These are phyloP conservation scores for Eutrema heterophyllum DNA, from an alignment of 345 rosid species.

Conservation along the genomic window DNA sequence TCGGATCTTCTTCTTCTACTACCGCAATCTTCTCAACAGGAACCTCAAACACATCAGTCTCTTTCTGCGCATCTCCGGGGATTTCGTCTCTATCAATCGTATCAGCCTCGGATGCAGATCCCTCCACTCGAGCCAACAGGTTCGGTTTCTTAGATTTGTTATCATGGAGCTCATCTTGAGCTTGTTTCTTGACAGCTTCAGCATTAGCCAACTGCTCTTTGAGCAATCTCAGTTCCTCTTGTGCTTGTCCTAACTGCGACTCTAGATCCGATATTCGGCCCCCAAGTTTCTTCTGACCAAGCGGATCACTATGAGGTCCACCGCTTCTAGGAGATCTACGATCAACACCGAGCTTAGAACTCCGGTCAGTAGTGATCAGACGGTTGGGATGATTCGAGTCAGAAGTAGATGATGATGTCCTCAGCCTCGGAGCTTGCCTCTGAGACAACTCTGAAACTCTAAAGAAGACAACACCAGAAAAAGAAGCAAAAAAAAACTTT, in stretches of 20 bases:
- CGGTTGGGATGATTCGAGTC: constrained; percentile 50
- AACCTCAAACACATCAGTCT: constrained; percentile 76
- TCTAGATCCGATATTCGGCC: constrained; percentile 80
- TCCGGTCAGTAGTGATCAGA: constrained; percentile 49
- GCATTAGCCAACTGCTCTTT: constrained; percentile 72
- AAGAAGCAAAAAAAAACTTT: too few species aligned
- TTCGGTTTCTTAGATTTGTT: constrained; percentile 42
- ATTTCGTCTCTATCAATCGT: constrained; percentile 36
- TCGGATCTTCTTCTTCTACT: constrained; percentile 23
- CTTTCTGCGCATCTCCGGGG: constrained; percentile 40
- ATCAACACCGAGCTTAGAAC: constrained; percentile 58
- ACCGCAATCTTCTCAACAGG: constrained; percentile 43
- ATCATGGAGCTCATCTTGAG: constrained; percentile 53
- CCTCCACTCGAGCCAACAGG: constrained; percentile 7
- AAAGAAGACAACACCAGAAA: not conserved
- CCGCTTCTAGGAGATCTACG: constrained; percentile 73
- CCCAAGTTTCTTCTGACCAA: constrained; percentile 74
- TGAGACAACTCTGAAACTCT: constrained; percentile 64
- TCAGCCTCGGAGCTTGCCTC: constrained; percentile 66
- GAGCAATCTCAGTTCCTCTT: constrained; percentile 68
- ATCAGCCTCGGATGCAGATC: constrained; percentile 21
- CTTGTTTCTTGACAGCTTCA: constrained; percentile 81
- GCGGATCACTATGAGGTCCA: constrained; percentile 51
- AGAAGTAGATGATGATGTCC: constrained; percentile 59
- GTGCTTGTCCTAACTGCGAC: constrained; percentile 94